phyloP scores from a whole-genome alignment of 257 asterid species.

The Penstemon davidsonii region DNA sequence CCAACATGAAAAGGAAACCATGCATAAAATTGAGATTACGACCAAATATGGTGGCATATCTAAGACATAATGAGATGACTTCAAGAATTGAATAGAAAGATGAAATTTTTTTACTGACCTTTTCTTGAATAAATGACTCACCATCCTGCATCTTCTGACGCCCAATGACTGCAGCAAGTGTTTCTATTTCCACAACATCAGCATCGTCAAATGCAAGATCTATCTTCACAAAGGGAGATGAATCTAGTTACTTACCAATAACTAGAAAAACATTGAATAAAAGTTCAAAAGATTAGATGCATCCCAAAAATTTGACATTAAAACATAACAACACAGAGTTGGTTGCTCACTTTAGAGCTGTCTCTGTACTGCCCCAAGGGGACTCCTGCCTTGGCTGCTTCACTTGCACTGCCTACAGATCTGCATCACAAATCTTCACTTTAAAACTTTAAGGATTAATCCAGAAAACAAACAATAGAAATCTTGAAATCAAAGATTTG shows the following conservation, averaged over 20 bases:
- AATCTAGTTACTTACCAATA: slow-evolving; percentile 19
- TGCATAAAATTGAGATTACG: slow-evolving; percentile 16
- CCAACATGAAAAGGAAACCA: slow-evolving; percentile 31
- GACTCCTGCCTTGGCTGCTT: slow-evolving; percentile 82
- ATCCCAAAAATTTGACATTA: not conserved
- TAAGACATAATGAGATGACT: slow-evolving; percentile 14
- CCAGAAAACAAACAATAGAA: not conserved
- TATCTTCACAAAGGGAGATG: slow-evolving; percentile 41
- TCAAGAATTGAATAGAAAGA: not conserved
- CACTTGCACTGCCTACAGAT: slow-evolving; percentile 76
- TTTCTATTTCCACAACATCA: slow-evolving; percentile 65
- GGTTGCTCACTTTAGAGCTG: slow-evolving; percentile 44
- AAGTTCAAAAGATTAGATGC: slow-evolving; percentile 10
- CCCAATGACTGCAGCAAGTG: slow-evolving; percentile 65
- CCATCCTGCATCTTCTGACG: slow-evolving; percentile 64
- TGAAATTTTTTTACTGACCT: slow-evolving; percentile 42
- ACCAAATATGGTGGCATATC: slow-evolving; percentile 20
- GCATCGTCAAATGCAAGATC: slow-evolving; percentile 71
- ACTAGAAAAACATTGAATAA: not conserved
- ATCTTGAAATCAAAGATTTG: slow-evolving; percentile 11
- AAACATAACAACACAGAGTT: not conserved
- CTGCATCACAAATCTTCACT: slow-evolving; percentile 53
- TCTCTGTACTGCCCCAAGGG: slow-evolving; percentile 62
- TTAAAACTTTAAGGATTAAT: slow-evolving; percentile 8
- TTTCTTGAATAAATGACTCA: slow-evolving; percentile 68